These are phyloP conservation scores for Neofusicoccum kwambonambiense DNA, from an alignment of 2,329 filamentous ascomycete genomes.

Conservation along the genomic window DNA sequence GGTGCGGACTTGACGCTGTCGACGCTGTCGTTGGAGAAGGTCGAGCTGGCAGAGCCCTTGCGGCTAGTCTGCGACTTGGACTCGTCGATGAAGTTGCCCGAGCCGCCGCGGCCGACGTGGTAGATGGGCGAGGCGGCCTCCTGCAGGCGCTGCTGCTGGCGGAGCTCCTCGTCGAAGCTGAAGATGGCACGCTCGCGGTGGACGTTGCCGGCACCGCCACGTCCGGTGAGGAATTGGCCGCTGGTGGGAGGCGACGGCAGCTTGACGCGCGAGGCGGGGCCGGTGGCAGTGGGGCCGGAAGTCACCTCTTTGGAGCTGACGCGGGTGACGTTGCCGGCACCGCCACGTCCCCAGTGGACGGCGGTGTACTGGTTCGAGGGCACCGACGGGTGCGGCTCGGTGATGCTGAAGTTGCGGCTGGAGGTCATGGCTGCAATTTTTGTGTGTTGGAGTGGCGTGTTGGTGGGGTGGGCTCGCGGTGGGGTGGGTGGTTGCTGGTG, in stretches of 20 bases:
- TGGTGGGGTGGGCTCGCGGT: background rate
- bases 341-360: conserved; percentile 56
- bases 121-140: conserved; percentile 59
- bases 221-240: conserved; percentile 62
- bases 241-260: conserved; percentile 47
- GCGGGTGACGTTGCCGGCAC: conserved; percentile 58
- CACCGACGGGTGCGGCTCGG: conserved; percentile 62
- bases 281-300: conserved; percentile 42
- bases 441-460: conserved; percentile 12
- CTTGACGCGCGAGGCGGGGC: conserved; percentile 50
- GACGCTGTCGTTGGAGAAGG: conserved; percentile 23
- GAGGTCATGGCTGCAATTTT: conserved; percentile 30
- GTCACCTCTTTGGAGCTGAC: conserved; percentile 56
- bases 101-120: conserved; percentile 62
- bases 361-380: conserved; percentile 46
- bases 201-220: conserved; percentile 67
- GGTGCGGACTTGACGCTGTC: conserved; percentile 22
- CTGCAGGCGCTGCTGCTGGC: conserved; percentile 55
- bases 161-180: conserved; percentile 67
- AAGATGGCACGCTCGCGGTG: conserved; percentile 61
- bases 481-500: background rate
- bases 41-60: conserved; percentile 31
- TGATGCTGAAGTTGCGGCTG: conserved; percentile 50
- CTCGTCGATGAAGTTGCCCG: conserved; percentile 53
- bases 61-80: conserved; percentile 31